Evolutionary conservation across 371 early-diverging fungal species (phyloP), one percentile per base, ranked within the genome.

Genomic region (Saksenaea vasiformis): DNA sequence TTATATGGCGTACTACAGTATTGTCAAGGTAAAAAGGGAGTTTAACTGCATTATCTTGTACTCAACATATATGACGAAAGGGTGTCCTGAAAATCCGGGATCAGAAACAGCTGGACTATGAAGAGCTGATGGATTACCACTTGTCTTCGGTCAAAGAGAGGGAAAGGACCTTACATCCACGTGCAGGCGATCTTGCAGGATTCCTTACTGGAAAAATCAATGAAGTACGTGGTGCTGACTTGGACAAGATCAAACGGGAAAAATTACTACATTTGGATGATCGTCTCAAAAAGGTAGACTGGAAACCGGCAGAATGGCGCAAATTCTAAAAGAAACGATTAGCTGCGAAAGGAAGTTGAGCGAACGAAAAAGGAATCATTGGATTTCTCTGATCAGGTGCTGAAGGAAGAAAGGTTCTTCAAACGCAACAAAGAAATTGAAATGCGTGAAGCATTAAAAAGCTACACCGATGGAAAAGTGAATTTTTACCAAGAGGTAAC

Each of bases 41-140:
- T 17, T 22, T 47, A n/a, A 31, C n/a, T n/a, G n/a, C n/a, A 24
- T 31, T 17, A 7, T 10, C 54, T 19, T n/a, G 9, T 7, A 13
- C 11, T 38, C 27, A 26, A 17, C 24, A 41, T 5, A 10, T 61
- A 54, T 19, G 56, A 24, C 24, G 17, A 24, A 85, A 90, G 87
- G 87, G 53, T 73, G 69, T 93, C 11, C 77, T 97, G 28, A 92
- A 90, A 65, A 66, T 89, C 51, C 83, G 97, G 13, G 97, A 96
- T 74, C 95, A 95, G 74, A 96, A 96, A 74, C 97, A 96, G 69
- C 76, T 95, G 5, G 97, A 97, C 77, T 89, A 85, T 75, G 97
- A 97, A 76, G 97, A 93, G 47, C 79, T 96, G 26, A 82, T 90
- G 0, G 86, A 86, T 60, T 95, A 91, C 64, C 75, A 92, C 36